Conservation (phyloP, 2,329 filamentous ascomycete species). For the Fusarium nanum region DNA sequence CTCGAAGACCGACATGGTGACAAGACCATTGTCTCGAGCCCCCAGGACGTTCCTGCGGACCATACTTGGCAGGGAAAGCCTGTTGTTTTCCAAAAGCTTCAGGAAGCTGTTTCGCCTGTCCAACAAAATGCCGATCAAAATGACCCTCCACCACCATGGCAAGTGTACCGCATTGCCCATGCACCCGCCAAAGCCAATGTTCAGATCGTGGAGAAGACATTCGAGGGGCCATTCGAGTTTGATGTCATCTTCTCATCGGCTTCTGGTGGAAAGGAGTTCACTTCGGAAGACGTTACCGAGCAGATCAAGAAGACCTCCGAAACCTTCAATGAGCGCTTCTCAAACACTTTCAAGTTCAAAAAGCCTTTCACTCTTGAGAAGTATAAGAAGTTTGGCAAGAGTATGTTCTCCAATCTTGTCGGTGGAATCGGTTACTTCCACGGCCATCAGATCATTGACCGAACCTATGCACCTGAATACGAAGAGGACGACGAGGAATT, state of each 20-base stretch:
- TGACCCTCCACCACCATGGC: slow-evolving; percentile 84
- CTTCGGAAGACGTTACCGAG: slow-evolving; percentile 73
- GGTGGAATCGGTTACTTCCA: slow-evolving; percentile 97
- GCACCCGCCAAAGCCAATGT: slow-evolving; percentile 78
- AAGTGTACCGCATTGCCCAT: slow-evolving; percentile 83
- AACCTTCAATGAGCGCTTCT: slow-evolving; percentile 80
- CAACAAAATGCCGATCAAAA: slow-evolving; percentile 64
- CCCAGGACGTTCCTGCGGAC: slow-evolving; percentile 70
- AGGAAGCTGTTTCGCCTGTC: slow-evolving; percentile 62
- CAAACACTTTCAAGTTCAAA: slow-evolving; percentile 72
- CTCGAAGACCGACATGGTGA: slow-evolving; percentile 77
- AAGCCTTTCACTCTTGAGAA: slow-evolving; percentile 79
- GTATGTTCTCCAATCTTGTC: slow-evolving; percentile 92
- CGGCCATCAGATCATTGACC: slow-evolving; percentile 87
- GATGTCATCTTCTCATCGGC: slow-evolving; percentile 90
- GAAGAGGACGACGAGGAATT: slow-evolving; percentile 96
- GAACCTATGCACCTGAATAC: slow-evolving; percentile 91
- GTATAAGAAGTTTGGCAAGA: slow-evolving; percentile 84
- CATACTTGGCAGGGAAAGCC: slow-evolving; percentile 87
- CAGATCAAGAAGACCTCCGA: slow-evolving; percentile 74
- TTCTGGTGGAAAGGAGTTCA: slow-evolving; percentile 69
- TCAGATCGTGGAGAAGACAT: slow-evolving; percentile 91
- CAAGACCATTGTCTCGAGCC: slow-evolving; percentile 79
- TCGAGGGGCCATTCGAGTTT: slow-evolving; percentile 90
- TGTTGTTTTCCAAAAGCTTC: slow-evolving; percentile 65